Percentiles rank a stretch among this genome's conserved stretches.
Conservation (phyloP, 2,329 filamentous ascomycete genomes). For the Pseudohalonectria lignicola region DNA sequence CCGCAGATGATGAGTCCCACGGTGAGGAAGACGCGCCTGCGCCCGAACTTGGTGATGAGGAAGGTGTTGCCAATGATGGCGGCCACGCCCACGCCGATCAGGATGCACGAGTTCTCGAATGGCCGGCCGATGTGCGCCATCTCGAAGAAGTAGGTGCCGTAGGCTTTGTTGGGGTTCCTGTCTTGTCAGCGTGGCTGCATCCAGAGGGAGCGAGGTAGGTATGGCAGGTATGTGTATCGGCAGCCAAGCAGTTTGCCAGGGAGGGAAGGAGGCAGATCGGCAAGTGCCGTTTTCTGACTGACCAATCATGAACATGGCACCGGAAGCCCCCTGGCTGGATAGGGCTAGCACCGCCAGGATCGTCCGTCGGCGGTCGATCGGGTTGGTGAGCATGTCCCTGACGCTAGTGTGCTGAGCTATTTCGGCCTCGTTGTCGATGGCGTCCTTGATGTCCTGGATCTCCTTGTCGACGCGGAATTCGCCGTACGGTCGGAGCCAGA, state of each 20-base stretch:
- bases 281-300: no score
- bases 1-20: conserved; percentile 39
- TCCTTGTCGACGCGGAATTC: conserved; percentile 20
- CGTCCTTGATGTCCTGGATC: conserved; percentile 23
- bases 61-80: conserved; percentile 41
- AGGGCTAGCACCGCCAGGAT: conserved; percentile 34
- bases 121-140: conserved; percentile 44
- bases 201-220: neutral
- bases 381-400: conserved; percentile 36
- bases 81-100: conserved; percentile 40
- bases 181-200: neutral
- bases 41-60: conserved; percentile 40
- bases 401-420: conserved; percentile 21
- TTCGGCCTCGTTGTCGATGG: conserved; percentile 21
- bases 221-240: no score
- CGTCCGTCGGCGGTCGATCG: conserved; percentile 39
- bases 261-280: neutral
- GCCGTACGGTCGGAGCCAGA: conserved; percentile 21
- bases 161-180: conserved; percentile 28
- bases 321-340: conserved; percentile 39
- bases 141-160: conserved; percentile 48
- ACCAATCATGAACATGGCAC: conserved; percentile 46
- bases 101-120: conserved; percentile 45
- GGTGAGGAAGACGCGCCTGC: conserved; percentile 40
- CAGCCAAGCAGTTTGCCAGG: neutral